Evolutionary conservation across 108 stramenopile genomes (phyloP).

Genomic region (Skeletonema grethae): DNA sequence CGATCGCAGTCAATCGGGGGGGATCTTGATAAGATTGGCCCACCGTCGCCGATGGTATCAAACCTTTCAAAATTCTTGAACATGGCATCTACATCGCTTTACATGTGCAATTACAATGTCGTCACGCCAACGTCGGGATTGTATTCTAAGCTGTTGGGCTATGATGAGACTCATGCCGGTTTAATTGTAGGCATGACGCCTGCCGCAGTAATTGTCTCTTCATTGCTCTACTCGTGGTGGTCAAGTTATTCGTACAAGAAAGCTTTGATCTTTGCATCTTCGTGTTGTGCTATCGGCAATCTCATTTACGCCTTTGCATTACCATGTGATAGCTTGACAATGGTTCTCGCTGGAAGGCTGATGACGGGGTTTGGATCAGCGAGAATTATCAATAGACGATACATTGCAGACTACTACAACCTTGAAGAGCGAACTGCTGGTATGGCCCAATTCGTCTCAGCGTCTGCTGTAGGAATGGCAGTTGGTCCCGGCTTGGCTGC

Average conservation of each 20-base stretch:
- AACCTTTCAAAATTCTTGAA: slow-evolving; percentile 74
- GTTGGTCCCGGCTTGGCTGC: slow-evolving; percentile 82
- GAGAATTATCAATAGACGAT: slow-evolving; percentile 87
- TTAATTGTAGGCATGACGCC: slow-evolving; percentile 94
- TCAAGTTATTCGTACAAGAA: slow-evolving; percentile 83
- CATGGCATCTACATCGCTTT: slow-evolving; percentile 81
- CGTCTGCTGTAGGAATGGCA: slow-evolving; percentile 87
- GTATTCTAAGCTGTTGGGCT: slow-evolving; percentile 82
- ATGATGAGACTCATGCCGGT: slow-evolving; percentile 68
- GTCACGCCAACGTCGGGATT: slow-evolving; percentile 85
- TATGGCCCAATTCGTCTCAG: slow-evolving; percentile 87
- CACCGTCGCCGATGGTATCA: slow-evolving; percentile 16
- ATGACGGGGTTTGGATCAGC: slow-evolving; percentile 89
- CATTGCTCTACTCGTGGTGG: slow-evolving; percentile 85
- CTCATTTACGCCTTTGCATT: slow-evolving; percentile 85
- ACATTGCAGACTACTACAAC: slow-evolving; percentile 80
- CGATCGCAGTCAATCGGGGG: slow-evolving; percentile 19
- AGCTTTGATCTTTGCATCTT: slow-evolving; percentile 83
- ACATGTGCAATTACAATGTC: slow-evolving; percentile 96
- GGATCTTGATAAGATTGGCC: slow-evolving; percentile 5
- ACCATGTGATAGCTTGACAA: slow-evolving; percentile 66
- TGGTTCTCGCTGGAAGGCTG: slow-evolving; percentile 87
- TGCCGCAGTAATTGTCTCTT: slow-evolving; percentile 79
- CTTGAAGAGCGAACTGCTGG: slow-evolving; percentile 80
- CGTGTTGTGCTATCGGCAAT: slow-evolving; percentile 77